Evolutionary conservation across 345 rosid species (phyloP).

Genomic region (Hypericum perforatum): DNA sequence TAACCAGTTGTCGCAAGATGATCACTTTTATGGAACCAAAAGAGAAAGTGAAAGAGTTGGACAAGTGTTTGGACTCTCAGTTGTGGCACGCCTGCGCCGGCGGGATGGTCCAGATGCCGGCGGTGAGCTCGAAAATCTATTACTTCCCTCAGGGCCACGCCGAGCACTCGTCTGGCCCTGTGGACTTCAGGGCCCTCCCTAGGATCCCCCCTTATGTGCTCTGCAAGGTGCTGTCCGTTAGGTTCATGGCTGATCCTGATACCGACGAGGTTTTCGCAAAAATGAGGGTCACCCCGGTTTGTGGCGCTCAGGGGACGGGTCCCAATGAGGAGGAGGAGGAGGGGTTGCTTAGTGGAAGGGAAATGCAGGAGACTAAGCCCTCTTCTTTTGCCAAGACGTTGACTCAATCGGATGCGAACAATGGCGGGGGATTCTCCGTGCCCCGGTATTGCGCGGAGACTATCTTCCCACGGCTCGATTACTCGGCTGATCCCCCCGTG

Average conservation of each 20-base stretch:
- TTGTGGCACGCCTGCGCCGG: constrained; percentile 99
- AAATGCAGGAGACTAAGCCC: constrained; percentile 37
- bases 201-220: constrained; percentile 45
- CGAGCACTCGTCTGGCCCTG: constrained; percentile 63
- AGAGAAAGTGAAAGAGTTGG: constrained; percentile 28
- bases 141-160: constrained; percentile 97
- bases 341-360: constrained; percentile 25
- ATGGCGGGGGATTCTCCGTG: constrained; percentile 97
- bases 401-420: constrained; percentile 95
- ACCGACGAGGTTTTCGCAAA: constrained; percentile 84
- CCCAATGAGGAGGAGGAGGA: constrained; percentile 24
- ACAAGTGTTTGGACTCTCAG: constrained; percentile 72
- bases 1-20: background rate
- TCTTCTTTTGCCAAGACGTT: constrained; percentile 90
- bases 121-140: constrained; percentile 55
- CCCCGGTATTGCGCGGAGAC: constrained; percentile 99
- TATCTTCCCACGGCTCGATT: constrained; percentile 79
- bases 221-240: constrained; percentile 53
- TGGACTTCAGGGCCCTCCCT: constrained; percentile 34
- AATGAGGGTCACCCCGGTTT: constrained; percentile 49
- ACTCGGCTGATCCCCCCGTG: constrained; percentile 83
- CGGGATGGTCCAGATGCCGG: constrained; percentile 89
- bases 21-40: background rate
- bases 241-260: constrained; percentile 81
- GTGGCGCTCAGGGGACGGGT: constrained; percentile 19